These are phyloP conservation scores for Mycena floridula DNA, from an alignment of 768 basidiomycete genomes.

Conservation along the genomic window DNA sequence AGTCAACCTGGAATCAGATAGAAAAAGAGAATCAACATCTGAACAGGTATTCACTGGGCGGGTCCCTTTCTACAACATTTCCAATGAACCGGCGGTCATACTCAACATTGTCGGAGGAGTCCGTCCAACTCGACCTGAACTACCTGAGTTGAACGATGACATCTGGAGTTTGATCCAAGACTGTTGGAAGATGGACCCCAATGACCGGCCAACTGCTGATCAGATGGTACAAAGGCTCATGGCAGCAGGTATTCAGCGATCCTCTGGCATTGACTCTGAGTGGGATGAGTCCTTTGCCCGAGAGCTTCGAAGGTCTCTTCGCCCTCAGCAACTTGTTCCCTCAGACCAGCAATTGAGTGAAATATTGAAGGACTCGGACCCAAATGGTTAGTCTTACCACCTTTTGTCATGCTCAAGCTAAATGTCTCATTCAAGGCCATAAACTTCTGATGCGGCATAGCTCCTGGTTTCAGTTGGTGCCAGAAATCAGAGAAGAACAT, in stretches of 20 bases:
- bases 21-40: neutral
- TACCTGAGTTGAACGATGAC: neutral
- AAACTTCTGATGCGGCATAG: too few species aligned
- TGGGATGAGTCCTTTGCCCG: neutral
- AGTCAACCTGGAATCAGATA: neutral
- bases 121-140: neutral
- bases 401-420: too few species aligned
- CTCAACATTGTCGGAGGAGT: neutral
- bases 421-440: too few species aligned
- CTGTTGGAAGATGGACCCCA: neutral
- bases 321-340: neutral
- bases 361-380: too few species aligned
- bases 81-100: neutral
- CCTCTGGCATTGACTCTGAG: neutral
- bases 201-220: neutral
- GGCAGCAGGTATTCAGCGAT: neutral
- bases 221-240: neutral
- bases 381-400: too few species aligned
- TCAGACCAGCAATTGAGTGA: neutral
- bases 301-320: neutral
- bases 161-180: neutral
- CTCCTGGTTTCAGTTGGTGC: too few species aligned
- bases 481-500: too few species aligned
- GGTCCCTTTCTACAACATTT: neutral
- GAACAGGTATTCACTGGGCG: neutral